Conservation (phyloP, 2,329 filamentous ascomycete genomes). For the Venturia carpophila region DNA sequence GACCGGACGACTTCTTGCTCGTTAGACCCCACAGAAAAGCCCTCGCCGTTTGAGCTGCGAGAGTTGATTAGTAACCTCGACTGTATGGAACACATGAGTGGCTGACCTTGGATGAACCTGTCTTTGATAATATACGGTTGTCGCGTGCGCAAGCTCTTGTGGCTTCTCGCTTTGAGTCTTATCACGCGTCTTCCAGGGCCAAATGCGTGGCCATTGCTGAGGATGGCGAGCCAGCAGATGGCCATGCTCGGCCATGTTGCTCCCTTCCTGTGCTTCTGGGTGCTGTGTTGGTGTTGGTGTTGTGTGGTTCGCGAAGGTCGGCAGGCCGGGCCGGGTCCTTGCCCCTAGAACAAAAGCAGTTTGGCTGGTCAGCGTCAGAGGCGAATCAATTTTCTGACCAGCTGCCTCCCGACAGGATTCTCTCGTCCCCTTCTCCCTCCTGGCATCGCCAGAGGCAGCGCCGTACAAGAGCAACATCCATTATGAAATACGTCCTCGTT, state of each 20-base stretch:
- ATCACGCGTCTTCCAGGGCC: background rate
- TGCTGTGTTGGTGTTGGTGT: background rate
- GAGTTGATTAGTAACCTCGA: background rate
- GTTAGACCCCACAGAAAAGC: background rate
- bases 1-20: background rate
- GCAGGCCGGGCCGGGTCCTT: background rate
- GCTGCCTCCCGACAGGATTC: background rate
- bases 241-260: no score
- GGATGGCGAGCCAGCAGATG: no score
- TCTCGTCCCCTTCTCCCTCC: background rate
- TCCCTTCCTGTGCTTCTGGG: no score
- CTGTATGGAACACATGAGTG: background rate
- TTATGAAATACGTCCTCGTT: conserved; percentile 21
- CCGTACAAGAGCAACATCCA: background rate
- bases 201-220: no score
- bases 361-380: background rate
- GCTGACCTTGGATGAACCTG: background rate
- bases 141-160: background rate
- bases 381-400: background rate
- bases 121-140: background rate
- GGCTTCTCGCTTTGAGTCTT: background rate
- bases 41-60: background rate
- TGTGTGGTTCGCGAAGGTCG: background rate
- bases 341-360: background rate
- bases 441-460: conserved; percentile 13